Evolutionary conservation across 352 stramenopile species (phyloP).

Genomic region (Phytopythium helicoides): DNA sequence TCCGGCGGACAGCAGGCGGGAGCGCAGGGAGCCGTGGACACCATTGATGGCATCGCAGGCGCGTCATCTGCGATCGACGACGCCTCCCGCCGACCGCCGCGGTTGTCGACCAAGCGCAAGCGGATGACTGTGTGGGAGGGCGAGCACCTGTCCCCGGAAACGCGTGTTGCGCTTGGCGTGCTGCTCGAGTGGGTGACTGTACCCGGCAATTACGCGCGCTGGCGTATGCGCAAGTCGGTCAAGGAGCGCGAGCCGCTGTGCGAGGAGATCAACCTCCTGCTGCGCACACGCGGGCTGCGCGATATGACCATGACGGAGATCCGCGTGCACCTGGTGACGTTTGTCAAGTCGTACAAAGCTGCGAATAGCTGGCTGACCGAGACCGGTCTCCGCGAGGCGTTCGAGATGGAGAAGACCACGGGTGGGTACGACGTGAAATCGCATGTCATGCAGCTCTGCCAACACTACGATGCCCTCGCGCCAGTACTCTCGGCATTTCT

Average conservation of each 20-base stretch:
- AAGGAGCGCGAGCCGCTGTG: constrained; percentile 28
- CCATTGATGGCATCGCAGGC: neutral
- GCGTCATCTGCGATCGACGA: neutral
- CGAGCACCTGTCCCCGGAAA: constrained; percentile 13
- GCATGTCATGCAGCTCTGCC: constrained; percentile 36
- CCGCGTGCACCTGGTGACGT: constrained; percentile 18
- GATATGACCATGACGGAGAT: constrained; percentile 24
- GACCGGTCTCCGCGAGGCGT: constrained; percentile 19
- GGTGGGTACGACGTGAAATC: constrained; percentile 22
- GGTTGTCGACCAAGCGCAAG: constrained; percentile 11
- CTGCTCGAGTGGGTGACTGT: constrained; percentile 36
- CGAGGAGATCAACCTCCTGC: constrained; percentile 33
- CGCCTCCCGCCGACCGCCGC: neutral
- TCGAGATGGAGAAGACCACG: constrained; percentile 20
- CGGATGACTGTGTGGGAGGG: constrained; percentile 9
- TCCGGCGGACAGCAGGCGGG: neutral
- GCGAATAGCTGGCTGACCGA: constrained; percentile 31
- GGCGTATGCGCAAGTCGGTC: constrained; percentile 19
- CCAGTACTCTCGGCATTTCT: constrained; percentile 26
- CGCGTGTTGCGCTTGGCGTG: constrained; percentile 13
- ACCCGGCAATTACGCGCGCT: constrained; percentile 38
- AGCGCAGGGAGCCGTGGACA: neutral
- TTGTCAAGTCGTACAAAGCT: constrained; percentile 36
- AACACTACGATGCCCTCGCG: constrained; percentile 35
- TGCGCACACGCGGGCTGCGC: constrained; percentile 23